Base-by-base conservation (phyloP, 2,329 filamentous ascomycete species). In the Cadophora sp. region DNA sequence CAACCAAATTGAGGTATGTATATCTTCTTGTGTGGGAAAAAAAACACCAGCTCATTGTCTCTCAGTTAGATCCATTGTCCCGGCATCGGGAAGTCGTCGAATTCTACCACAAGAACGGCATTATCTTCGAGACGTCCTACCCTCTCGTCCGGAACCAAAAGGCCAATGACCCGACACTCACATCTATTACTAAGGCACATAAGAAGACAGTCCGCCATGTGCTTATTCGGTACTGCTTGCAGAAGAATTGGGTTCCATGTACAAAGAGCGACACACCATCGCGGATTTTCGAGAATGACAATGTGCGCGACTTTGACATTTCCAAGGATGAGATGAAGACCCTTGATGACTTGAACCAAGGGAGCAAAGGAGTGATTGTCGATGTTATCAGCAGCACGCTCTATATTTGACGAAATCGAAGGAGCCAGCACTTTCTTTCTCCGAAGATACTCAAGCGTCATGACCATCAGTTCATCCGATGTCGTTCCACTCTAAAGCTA, bases 1-100 rank as follows among this genome's bases (percentile, higher is more conserved):
- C 7, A 92, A 92, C 75, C 91, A 93, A 77, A 87, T 73, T 87
- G 87, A 66, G 92, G 92, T 56, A 82, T 91, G 59, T 84, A 7
- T 16, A 1, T n/a, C 18, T 30, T 4, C 27, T 27, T 20, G 20
- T 13, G n/a, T 30, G 22, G 22, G 41, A 5, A 22, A 20, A n/a
- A 20, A 20, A 51, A 6, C 96, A 74, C 90, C 89, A 66, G 90
- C 96, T 48, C 93, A 92, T 16, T 6, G 3, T 45, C 92, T 91
- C 79, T 92, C 56, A 78, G 76, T 66, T 92, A 13, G 89, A 92
- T 76, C 89, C 89, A 1, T 92, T 89, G 87, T 83, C 87, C 22
- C 83, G 87, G 6, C 88, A 91, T 75, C 83, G 84, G 41, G 82
- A 84, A 20, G 81, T 86, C 43, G 85, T 86, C 47, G 79, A 82